Evolutionary conservation across 2,329 filamentous ascomycete genomes (phyloP).

Genomic region (Diaporthe ilicicola): DNA sequence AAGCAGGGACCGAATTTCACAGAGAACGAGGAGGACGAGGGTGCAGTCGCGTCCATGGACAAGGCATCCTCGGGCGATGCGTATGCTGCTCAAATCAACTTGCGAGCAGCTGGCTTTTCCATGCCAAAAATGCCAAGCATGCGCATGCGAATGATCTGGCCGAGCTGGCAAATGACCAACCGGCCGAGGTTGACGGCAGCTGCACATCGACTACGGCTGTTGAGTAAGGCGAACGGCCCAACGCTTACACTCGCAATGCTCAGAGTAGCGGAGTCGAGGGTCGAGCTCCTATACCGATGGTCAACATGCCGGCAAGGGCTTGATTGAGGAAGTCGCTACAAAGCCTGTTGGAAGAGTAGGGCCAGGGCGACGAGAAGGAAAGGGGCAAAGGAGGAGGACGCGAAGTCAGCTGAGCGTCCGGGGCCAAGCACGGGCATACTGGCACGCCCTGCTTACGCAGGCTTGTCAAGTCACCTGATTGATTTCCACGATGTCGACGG

Average conservation of each 20-base stretch:
- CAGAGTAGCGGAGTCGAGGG: not conserved
- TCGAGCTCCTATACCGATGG: not conserved
- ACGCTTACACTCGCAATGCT: not conserved
- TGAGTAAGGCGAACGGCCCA: not conserved
- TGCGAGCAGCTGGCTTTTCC: not conserved
- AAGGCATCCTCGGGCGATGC: not conserved
- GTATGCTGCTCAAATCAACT: not conserved
- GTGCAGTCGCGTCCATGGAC: not conserved
- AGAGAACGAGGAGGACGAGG: not conserved
- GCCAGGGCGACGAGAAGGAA: not conserved
- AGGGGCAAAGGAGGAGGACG: not conserved
- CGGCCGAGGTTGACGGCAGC: not conserved
- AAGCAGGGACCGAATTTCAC: not conserved
- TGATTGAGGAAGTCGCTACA: not conserved
- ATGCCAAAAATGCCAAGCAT: not conserved
- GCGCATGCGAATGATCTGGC: not conserved
- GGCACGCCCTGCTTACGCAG: not conserved
- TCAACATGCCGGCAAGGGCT: not conserved
- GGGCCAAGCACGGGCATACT: not conserved
- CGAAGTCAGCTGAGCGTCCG: not conserved
- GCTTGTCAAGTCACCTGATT: not conserved
- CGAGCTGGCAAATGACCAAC: not conserved
- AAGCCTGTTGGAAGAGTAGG: not conserved
- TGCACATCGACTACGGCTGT: not conserved
- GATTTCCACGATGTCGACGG: not conserved